Base-by-base conservation (phyloP, 495 filamentous ascomycete genomes). In the Penicillium canariense region DNA sequence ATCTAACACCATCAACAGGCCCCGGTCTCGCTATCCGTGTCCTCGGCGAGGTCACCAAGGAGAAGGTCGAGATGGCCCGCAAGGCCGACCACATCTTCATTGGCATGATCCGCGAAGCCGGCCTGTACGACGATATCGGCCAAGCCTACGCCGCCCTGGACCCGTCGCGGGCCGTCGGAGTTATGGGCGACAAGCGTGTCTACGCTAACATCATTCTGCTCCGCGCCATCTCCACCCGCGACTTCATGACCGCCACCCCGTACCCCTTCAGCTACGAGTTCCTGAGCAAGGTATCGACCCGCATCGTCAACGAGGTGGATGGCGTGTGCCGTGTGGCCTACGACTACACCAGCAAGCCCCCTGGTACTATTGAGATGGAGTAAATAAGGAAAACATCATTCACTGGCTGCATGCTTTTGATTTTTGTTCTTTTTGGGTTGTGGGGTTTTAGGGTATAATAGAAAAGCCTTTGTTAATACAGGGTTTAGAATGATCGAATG, bases 21-120 rank as follows among this genome's bases (percentile, higher is more conserved):
- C 90, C 94, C 0, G 94, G 92, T 5, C 84, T 98, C 53, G 94
- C 86, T 20, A 91, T 97, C 62, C 84, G 94, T 46, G 86, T 97
- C 45, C 75, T 96, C 0, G 94, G 94, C 32, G 93, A 96, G 53
- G 88, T 97, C 4, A 96, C 87, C 10, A 76, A 77, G 4, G 87
- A 91, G 60, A 81, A 85, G 47, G 85, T 97, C 23, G 81, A 81
- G 23, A 95, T 96, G 32, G 91, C 85, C 14, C 80, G 91, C 15
- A 73, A 89, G 62, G 94, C 94, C 2, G 94, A 97, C 67, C 68
- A 88, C 56, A 78, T 79, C 51, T 98, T 93, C 75, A 95, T 97
- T 62, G 77, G 81, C 49, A 88, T 88, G 82, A 96, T 98, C 71
- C 78, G 74, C 43, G 85, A 84, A 27, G 91, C 90, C 2, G 94